These are phyloP conservation scores for Cryphonectria carpinicola DNA, from an alignment of 2,329 filamentous ascomycete genomes.

Conservation along the genomic window DNA sequence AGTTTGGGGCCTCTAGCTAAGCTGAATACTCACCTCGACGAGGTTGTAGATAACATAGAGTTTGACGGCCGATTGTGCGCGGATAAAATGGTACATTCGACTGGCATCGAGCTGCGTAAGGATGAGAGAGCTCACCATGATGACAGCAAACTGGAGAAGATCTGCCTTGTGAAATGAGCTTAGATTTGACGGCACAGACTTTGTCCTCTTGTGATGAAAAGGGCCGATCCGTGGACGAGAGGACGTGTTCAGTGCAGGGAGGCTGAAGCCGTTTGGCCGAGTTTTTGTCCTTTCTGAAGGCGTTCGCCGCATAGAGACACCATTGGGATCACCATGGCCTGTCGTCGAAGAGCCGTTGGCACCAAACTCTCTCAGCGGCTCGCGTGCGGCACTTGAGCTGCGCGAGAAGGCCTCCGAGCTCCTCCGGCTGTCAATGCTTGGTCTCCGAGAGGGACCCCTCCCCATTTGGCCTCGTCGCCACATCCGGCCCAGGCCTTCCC, in stretches of 20 bases:
- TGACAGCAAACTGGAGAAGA: conserved; percentile 85
- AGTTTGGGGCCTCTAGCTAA: not conserved
- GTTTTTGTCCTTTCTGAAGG: conserved; percentile 19
- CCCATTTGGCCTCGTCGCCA: conserved; percentile 67
- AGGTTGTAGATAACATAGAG: conserved; percentile 99
- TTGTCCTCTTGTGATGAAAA: conserved; percentile 71
- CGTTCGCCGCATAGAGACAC: conserved; percentile 16
- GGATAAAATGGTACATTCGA: conserved; percentile 96
- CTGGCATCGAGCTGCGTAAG: conserved; percentile 93
- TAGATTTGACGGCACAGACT: conserved; percentile 82
- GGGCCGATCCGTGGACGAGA: conserved; percentile 39
- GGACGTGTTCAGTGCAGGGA: conserved; percentile 26
- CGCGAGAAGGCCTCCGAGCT: conserved; percentile 45
- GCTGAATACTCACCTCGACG: conserved; percentile 64
- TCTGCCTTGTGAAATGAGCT: conserved; percentile 93
- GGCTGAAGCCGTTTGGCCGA: conserved; percentile 8
- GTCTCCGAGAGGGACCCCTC: conserved; percentile 38
- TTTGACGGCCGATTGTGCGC: conserved; percentile 95
- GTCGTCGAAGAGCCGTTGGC: conserved; percentile 9
- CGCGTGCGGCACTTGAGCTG: conserved; percentile 40
- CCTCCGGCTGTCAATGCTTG: conserved; percentile 33
- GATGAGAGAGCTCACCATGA: conserved; percentile 81
- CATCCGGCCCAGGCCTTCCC: conserved; percentile 76
- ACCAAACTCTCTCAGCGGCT: conserved; percentile 20
- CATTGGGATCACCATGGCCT: not conserved